A percentile compares a stretch with the other conserved stretches of the same genome.
Conservation (phyloP, 2,329 filamentous ascomycete species). For the Esteya vermicola region DNA sequence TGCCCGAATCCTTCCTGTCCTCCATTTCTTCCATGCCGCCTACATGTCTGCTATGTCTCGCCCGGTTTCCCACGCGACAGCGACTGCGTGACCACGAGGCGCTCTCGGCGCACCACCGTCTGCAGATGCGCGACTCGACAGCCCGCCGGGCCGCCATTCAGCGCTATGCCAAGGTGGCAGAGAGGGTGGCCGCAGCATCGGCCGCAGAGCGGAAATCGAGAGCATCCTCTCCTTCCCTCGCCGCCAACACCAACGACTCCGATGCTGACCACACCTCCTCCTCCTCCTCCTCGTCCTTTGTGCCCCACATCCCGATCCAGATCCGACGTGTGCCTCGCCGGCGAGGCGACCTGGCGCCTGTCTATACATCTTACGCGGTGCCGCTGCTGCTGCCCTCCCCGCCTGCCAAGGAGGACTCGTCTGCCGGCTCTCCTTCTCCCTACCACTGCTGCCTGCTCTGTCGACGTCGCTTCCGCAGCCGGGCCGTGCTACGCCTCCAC, state of each 20-base stretch:
- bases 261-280: slow-evolving; percentile 12
- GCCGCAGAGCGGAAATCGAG: too few species aligned
- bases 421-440: slow-evolving; percentile 6
- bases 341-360: slow-evolving; percentile 19
- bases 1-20: background rate
- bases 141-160: slow-evolving; percentile 6
- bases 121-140: slow-evolving; percentile 6
- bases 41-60: slow-evolving; percentile 44
- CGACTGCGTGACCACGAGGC: slow-evolving; percentile 14
- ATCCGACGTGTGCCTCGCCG: slow-evolving; percentile 14
- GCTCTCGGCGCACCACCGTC: slow-evolving; percentile 12
- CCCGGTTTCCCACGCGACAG: slow-evolving; percentile 37
- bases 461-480: slow-evolving; percentile 24
- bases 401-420: too few species aligned
- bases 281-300: background rate
- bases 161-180: slow-evolving; percentile 6
- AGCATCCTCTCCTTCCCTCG: too few species aligned
- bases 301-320: slow-evolving; percentile 1
- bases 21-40: background rate
- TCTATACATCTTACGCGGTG: slow-evolving; percentile 38
- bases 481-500: slow-evolving; percentile 25
- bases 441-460: slow-evolving; percentile 26
- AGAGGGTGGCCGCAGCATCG: too few species aligned
- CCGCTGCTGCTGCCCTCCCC: too few species aligned
- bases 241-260: too few species aligned